These are phyloP conservation scores for Nakazawaea peltata DNA, from an alignment of 805 yeast genomes.

Conservation along the genomic window DNA sequence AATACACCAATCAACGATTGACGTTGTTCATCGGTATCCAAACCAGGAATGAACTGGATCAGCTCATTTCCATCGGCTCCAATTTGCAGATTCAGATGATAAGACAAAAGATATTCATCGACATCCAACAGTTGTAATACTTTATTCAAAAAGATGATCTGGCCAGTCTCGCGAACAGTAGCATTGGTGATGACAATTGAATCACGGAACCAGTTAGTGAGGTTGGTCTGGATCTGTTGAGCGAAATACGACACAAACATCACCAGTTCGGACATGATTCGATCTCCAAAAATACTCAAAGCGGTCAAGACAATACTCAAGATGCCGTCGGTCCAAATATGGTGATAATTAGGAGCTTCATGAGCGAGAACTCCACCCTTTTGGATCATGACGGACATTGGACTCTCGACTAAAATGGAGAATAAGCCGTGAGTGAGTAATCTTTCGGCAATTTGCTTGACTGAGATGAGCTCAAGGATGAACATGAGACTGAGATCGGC, in stretches of 20 bases:
- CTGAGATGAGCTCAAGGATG: conserved; percentile 57
- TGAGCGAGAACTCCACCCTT: conserved; percentile 53
- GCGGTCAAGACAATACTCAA: conserved; percentile 58
- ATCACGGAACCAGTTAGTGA: conserved; percentile 62
- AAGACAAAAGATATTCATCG: conserved; percentile 31
- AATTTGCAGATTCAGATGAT: conserved; percentile 5
- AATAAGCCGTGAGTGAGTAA: conserved; percentile 59
- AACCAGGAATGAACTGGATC: conserved; percentile 39
- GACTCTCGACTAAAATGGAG: conserved; percentile 62
- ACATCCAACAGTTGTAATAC: conserved; percentile 46
- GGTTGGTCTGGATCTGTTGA: conserved; percentile 55
- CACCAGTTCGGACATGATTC: conserved; percentile 56
- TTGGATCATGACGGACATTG: conserved; percentile 59
- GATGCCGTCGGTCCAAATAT: conserved; percentile 82
- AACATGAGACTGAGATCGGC: conserved; percentile 67
- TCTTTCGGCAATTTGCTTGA: conserved; percentile 57
- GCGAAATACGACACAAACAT: conserved; percentile 55
- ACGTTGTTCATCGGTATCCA: conserved; percentile 52
- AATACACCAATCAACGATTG: conserved; percentile 53
- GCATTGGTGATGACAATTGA: conserved; percentile 40
- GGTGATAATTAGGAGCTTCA: conserved; percentile 45
- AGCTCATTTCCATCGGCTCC: conserved; percentile 11
- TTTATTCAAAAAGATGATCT: conserved; percentile 56
- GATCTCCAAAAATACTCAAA: conserved; percentile 54
- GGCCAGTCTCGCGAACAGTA: conserved; percentile 55